Percentiles rank a stretch among this genome's conserved stretches.
Evolutionary conservation across 257 asterid genomes (phyloP).

Genomic region (Paulownia fortunei): DNA sequence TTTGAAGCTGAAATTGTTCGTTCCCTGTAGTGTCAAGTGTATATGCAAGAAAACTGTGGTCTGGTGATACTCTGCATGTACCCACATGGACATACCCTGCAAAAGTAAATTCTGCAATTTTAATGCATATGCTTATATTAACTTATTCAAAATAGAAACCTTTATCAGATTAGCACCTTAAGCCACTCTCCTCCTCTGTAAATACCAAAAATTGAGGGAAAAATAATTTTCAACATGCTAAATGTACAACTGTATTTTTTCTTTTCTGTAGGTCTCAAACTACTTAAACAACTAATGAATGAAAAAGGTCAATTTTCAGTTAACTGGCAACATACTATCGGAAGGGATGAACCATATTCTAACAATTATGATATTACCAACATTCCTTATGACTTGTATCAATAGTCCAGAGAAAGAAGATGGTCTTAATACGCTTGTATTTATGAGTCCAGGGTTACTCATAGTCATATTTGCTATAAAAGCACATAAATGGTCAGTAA

Average conservation of each 20-base stretch:
- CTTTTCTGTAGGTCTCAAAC: neutral
- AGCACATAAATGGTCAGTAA: neutral
- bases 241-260: neutral
- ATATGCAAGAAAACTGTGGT: slow-evolving; percentile 80
- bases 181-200: neutral
- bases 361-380: neutral
- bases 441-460: neutral
- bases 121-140: neutral
- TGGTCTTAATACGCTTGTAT: neutral
- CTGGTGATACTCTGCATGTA: slow-evolving; percentile 93
- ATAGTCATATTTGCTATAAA: neutral
- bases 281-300: neutral
- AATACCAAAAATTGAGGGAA: neutral
- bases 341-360: neutral
- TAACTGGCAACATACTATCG: neutral
- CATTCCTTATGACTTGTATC: neutral
- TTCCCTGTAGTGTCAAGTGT: slow-evolving; percentile 76
- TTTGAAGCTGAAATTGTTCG: slow-evolving; percentile 77
- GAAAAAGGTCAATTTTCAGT: neutral
- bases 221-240: neutral
- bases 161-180: neutral
- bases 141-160: neutral
- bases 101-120: slow-evolving; percentile 23
- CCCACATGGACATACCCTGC: slow-evolving; percentile 96
- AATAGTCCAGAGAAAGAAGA: neutral